Conservation (phyloP, 768 basidiomycete species). For the Cyathus striatus region DNA sequence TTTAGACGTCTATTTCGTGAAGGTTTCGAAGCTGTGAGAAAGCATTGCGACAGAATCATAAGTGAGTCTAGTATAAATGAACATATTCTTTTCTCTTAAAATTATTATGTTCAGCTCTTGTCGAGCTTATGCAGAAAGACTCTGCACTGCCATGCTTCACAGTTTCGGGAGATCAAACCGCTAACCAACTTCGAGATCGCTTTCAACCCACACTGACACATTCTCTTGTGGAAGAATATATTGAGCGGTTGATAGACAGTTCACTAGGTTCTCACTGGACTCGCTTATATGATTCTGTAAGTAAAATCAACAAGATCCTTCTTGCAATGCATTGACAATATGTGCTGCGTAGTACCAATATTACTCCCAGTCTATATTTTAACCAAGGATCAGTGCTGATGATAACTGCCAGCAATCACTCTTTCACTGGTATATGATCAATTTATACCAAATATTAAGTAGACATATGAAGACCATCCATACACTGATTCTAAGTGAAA, state of each 20-base stretch:
- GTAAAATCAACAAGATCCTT: slow-evolving; percentile 17
- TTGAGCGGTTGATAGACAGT: slow-evolving; percentile 86
- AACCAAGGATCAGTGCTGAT: slow-evolving; percentile 14
- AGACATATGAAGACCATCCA: no score
- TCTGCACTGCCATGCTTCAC: slow-evolving; percentile 89
- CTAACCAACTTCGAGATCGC: slow-evolving; percentile 81
- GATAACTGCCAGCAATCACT: no score
- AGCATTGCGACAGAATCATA: slow-evolving; percentile 94
- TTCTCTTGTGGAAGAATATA: slow-evolving; percentile 75
- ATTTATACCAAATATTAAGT: no score
- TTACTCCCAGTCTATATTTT: slow-evolving; percentile 85
- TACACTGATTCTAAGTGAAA: slow-evolving; percentile 37
- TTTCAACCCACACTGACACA: slow-evolving; percentile 92
- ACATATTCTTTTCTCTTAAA: slow-evolving; percentile 17
- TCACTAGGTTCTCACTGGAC: slow-evolving; percentile 95
- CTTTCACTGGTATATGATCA: no score
- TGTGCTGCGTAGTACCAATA: slow-evolving; percentile 71
- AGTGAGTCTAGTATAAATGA: slow-evolving; percentile 69
- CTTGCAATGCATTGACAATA: not conserved
- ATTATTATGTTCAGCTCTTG: slow-evolving; percentile 39
- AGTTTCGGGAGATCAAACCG: slow-evolving; percentile 87
- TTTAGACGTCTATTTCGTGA: slow-evolving; percentile 87
- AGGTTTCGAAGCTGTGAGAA: slow-evolving; percentile 89
- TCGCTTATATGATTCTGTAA: slow-evolving; percentile 88
- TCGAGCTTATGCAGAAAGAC: slow-evolving; percentile 98